Evolutionary conservation across 2,329 filamentous ascomycete species (phyloP).

Genomic region (Celoporthe dispersa): DNA sequence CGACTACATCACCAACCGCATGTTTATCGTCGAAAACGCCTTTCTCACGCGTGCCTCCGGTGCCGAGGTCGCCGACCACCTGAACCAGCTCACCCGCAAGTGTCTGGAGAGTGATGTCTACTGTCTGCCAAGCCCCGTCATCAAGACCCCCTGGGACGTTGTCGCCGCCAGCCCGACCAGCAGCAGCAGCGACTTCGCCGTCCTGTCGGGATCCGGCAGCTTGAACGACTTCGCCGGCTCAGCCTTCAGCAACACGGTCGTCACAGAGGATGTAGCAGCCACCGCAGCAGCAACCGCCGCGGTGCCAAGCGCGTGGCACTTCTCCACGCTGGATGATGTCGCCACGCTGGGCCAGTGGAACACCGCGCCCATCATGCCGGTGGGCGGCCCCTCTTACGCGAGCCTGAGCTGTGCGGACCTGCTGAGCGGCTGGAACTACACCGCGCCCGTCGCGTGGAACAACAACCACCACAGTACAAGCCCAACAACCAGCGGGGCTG

Average conservation of each 20-base stretch:
- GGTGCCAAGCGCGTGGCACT: slow-evolving; percentile 17
- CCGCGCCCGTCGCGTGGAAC: slow-evolving; percentile 26
- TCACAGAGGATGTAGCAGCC: slow-evolving; percentile 19
- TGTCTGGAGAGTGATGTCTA: slow-evolving; percentile 28
- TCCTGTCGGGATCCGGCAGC: slow-evolving; percentile 11
- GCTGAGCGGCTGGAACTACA: slow-evolving; percentile 26
- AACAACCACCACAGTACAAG: not conserved
- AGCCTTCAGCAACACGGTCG: slow-evolving; percentile 10
- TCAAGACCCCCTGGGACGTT: slow-evolving; percentile 14
- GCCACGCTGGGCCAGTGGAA: slow-evolving; percentile 26
- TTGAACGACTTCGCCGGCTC: slow-evolving; percentile 22
- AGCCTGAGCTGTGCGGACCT: slow-evolving; percentile 27
- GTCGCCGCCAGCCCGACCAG: slow-evolving; percentile 17
- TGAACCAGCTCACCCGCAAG: slow-evolving; percentile 24
- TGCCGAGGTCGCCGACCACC: slow-evolving; percentile 28
- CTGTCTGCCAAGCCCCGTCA: slow-evolving; percentile 18
- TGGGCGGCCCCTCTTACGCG: not conserved
- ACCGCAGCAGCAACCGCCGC: not conserved
- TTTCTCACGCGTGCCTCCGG: slow-evolving; percentile 25
- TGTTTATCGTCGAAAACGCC: slow-evolving; percentile 30
- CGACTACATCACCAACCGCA: slow-evolving; percentile 29
- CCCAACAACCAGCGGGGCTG: not conserved
- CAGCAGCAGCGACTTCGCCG: slow-evolving; percentile 13
- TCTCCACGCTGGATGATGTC: slow-evolving; percentile 18
- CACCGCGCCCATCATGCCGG: slow-evolving; percentile 22